Evolutionary conservation across 768 basidiomycete genomes (phyloP).

Genomic region (Mycena venus): DNA sequence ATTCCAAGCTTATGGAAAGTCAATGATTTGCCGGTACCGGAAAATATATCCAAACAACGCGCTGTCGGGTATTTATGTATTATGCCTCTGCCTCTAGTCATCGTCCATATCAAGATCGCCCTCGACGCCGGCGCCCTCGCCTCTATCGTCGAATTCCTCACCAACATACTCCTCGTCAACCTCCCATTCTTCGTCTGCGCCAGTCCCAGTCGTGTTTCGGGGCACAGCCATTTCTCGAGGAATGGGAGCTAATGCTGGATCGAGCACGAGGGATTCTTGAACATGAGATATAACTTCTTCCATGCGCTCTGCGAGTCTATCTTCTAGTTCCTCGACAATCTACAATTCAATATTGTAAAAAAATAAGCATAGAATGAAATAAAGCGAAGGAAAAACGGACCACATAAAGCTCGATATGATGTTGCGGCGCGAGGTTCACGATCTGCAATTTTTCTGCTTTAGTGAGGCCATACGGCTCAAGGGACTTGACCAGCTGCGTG

Average conservation of each 20-base stretch:
- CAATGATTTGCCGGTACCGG: no score
- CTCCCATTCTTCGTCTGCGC: constrained; percentile 47
- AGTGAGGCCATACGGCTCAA: constrained; percentile 81
- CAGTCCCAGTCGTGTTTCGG: neutral
- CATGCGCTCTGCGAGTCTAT: constrained; percentile 79
- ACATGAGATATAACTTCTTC: constrained; percentile 76
- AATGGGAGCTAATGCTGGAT: constrained; percentile 5
- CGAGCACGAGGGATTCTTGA: constrained; percentile 52
- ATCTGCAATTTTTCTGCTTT: constrained; percentile 94
- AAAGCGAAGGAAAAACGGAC: constrained; percentile 59
- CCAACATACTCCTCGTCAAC: constrained; percentile 57
- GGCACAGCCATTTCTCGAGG: neutral
- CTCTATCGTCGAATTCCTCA: constrained; percentile 77
- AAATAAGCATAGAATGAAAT: neutral
- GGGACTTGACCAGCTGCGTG: constrained; percentile 71
- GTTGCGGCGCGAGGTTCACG: constrained; percentile 89
- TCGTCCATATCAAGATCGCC: constrained; percentile 78
- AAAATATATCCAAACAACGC: no score
- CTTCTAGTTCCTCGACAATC: constrained; percentile 94
- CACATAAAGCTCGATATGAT: constrained; percentile 89
- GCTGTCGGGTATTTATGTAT: no score
- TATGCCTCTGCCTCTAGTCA: no score
- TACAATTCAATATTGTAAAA: constrained; percentile 44
- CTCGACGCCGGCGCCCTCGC: constrained; percentile 76
- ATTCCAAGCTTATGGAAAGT: no score